Evolutionary conservation across 148 eudicot species (phyloP).

Genomic region (Diospyros lotus): DNA sequence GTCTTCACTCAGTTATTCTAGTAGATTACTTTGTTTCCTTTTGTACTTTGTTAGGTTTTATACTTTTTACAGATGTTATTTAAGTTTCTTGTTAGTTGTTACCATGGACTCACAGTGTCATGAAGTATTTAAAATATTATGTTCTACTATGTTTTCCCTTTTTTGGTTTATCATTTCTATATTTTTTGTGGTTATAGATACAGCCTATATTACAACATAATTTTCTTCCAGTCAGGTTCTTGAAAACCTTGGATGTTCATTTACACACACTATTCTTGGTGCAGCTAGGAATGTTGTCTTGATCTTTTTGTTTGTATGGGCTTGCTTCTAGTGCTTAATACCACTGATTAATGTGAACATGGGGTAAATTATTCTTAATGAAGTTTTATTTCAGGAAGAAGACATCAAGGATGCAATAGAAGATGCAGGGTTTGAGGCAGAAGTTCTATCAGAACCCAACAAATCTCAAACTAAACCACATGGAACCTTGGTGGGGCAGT

Average conservation of each 20-base stretch:
- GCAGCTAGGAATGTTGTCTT: not conserved
- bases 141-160: not conserved
- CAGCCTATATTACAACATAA: not conserved
- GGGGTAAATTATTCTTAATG: not conserved
- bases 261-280: not conserved
- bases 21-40: not conserved
- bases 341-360: not conserved
- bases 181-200: not conserved
- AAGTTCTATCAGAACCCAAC: slow-evolving; percentile 60
- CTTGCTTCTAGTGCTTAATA: not conserved
- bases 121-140: not conserved
- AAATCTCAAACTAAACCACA: slow-evolving; percentile 32
- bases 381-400: slow-evolving; percentile 58
- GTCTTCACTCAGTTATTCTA: not conserved
- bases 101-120: not conserved
- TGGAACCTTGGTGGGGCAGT: slow-evolving; percentile 75
- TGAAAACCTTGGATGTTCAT: not conserved
- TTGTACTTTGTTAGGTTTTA: not conserved
- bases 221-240: not conserved
- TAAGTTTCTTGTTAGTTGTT: not conserved
- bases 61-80: not conserved
- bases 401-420: slow-evolving; percentile 81
- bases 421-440: slow-evolving; percentile 99
- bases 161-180: not conserved
- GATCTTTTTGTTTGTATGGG: not conserved